A percentile compares a stretch with the other conserved stretches of the same genome.
phyloP scores from a whole-genome alignment of 176 grass and related monocot genomes.

The Elaeis guineensis region DNA sequence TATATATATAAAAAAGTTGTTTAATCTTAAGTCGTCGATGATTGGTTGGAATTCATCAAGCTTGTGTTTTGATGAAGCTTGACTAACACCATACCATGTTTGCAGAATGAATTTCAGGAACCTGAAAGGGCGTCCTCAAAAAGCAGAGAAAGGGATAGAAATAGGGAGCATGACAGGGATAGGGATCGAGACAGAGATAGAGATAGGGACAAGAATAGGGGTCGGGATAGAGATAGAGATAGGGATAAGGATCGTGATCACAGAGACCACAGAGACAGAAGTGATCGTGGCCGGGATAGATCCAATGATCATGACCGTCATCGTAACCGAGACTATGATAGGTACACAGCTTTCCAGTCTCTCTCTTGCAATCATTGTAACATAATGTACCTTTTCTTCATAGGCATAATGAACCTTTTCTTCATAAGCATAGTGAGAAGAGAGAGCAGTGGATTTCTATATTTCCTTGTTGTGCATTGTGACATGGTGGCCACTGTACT shows the following conservation, averaged over 20 bases:
- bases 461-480: no score
- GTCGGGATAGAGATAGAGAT: slow-evolving; percentile 13
- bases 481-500: no score
- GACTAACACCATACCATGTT: no score
- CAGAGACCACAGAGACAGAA: slow-evolving; percentile 70
- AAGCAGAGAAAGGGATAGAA: slow-evolving; percentile 35
- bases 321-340: slow-evolving; percentile 42
- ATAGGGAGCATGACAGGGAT: slow-evolving; percentile 40
- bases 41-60: no score
- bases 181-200: slow-evolving; percentile 37
- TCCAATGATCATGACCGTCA: slow-evolving; percentile 58
- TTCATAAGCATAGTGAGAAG: neutral
- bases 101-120: no score
- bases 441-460: neutral
- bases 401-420: neutral
- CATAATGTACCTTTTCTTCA: neutral
- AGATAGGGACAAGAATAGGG: slow-evolving; percentile 23
- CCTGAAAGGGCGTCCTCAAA: no score
- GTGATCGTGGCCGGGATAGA: slow-evolving; percentile 34
- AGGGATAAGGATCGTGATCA: slow-evolving; percentile 29
- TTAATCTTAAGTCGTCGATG: no score
- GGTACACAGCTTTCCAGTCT: slow-evolving; percentile 19
- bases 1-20: no score
- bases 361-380: neutral
- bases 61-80: no score